Evolutionary conservation across 768 basidiomycete genomes (phyloP).

Genomic region (Tubosaeta sp.): DNA sequence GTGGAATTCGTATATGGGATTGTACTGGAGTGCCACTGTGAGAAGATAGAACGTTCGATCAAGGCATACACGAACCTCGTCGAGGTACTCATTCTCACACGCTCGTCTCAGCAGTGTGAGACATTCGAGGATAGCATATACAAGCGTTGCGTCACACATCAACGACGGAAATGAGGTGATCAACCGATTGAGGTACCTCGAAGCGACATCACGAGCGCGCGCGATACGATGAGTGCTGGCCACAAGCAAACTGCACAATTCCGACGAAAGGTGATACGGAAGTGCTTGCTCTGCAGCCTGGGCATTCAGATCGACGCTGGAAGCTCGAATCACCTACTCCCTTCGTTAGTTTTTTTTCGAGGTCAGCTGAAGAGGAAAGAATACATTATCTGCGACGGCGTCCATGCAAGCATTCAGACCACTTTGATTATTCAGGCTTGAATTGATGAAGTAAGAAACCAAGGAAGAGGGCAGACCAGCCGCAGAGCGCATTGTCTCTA

Average conservation of each 20-base stretch:
- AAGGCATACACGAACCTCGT: constrained; percentile 61
- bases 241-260: constrained; percentile 73
- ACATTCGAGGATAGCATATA: constrained; percentile 87
- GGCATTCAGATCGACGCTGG: constrained; percentile 63
- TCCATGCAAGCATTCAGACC: constrained; percentile 77
- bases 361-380: constrained; percentile 1
- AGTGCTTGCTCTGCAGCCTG: constrained; percentile 80
- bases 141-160: constrained; percentile 84
- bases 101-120: constrained; percentile 83
- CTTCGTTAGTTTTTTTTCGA: background rate
- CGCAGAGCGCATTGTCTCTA: constrained; percentile 83
- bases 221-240: constrained; percentile 77
- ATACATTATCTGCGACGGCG: constrained; percentile 78
- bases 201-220: constrained; percentile 78
- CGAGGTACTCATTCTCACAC: constrained; percentile 85
- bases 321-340: constrained; percentile 71
- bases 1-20: constrained; percentile 77
- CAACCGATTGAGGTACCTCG: constrained; percentile 77
- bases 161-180: constrained; percentile 91
- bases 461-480: constrained; percentile 77
- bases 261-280: constrained; percentile 59
- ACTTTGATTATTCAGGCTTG: constrained; percentile 69
- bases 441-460: constrained; percentile 83
- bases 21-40: constrained; percentile 55
- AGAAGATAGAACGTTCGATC: background rate